These are phyloP conservation scores for Phoma herbarum DNA, from an alignment of 2,329 filamentous ascomycete species.

Conservation along the genomic window DNA sequence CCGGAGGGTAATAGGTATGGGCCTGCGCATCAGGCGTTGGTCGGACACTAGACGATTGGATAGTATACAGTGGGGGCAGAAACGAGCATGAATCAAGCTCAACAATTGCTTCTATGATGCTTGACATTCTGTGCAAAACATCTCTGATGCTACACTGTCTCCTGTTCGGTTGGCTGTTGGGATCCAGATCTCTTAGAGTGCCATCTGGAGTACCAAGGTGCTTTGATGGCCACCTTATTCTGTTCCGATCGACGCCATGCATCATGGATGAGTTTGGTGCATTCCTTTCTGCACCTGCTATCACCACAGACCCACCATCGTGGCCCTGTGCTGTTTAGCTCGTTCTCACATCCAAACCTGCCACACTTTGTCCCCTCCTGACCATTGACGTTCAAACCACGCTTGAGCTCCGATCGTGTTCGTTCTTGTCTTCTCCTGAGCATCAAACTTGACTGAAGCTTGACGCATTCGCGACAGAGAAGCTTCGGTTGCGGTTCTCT, in stretches of 20 bases:
- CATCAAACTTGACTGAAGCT: not conserved
- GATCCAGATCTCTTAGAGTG: not conserved
- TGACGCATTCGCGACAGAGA: not conserved
- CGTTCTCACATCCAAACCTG: not conserved
- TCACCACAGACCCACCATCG: not conserved
- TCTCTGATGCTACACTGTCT: not conserved
- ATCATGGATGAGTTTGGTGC: not conserved
- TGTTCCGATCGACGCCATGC: not conserved
- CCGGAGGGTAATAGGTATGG: slow-evolving; percentile 49
- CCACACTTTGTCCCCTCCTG: not conserved
- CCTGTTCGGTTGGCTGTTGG: not conserved
- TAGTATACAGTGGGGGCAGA: too few relatives aligned
- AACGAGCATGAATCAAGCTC: not conserved
- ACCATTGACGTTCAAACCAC: not conserved
- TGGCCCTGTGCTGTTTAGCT: not conserved
- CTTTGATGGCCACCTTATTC: not conserved
- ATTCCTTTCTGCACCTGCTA: not conserved
- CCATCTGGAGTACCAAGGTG: not conserved
- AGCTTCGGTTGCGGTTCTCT: not conserved
- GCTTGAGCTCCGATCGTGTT: not conserved
- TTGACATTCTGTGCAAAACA: not conserved
- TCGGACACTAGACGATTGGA: slow-evolving; percentile 24
- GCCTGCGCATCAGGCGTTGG: slow-evolving; percentile 31
- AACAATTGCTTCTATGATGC: not conserved
- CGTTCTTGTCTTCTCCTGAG: not conserved